Evolutionary conservation across 2,329 filamentous ascomycete species (phyloP).

Genomic region (Diaporthe citrichinensis): DNA sequence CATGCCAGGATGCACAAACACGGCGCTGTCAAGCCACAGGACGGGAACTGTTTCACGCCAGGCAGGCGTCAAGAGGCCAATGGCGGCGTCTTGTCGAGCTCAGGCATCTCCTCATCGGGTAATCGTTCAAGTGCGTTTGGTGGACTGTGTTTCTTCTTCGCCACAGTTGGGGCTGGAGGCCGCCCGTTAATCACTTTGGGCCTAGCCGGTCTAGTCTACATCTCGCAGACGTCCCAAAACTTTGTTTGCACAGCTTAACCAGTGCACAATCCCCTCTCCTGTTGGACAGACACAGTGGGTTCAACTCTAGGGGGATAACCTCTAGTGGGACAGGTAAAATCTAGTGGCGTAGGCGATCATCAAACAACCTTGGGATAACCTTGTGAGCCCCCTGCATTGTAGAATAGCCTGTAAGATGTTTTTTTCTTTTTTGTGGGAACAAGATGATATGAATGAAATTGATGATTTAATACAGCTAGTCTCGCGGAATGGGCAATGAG

Average conservation of each 20-base stretch:
- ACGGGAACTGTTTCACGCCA: background rate
- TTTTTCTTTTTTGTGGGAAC: too few species aligned
- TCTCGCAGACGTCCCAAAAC: too few species aligned
- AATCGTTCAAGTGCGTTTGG: slow-evolving; percentile 14
- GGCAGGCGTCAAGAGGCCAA: slow-evolving; percentile 6
- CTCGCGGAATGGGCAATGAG: slow-evolving; percentile 2
- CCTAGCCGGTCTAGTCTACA: background rate
- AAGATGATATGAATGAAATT: slow-evolving; percentile 6
- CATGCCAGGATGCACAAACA: background rate
- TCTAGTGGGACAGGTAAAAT: background rate
- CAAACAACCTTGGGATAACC: background rate
- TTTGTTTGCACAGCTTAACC: background rate
- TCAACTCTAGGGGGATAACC: background rate
- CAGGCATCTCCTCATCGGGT: slow-evolving; percentile 24
- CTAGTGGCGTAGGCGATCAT: too few species aligned
- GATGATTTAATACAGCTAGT: slow-evolving; percentile 20
- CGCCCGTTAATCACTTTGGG: slow-evolving; percentile 7
- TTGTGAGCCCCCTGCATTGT: background rate
- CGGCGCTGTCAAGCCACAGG: slow-evolving; percentile 25
- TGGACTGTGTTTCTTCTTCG: slow-evolving; percentile 7
- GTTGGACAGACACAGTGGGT: background rate
- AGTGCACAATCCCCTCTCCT: background rate
- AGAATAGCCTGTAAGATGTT: background rate
- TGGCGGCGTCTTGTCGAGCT: background rate
- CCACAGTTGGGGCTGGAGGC: slow-evolving; percentile 40